A percentile compares a stretch with the other conserved stretches of the same genome.
phyloP scores from a whole-genome alignment of 345 rosid genomes.

The Brassica cretica region DNA sequence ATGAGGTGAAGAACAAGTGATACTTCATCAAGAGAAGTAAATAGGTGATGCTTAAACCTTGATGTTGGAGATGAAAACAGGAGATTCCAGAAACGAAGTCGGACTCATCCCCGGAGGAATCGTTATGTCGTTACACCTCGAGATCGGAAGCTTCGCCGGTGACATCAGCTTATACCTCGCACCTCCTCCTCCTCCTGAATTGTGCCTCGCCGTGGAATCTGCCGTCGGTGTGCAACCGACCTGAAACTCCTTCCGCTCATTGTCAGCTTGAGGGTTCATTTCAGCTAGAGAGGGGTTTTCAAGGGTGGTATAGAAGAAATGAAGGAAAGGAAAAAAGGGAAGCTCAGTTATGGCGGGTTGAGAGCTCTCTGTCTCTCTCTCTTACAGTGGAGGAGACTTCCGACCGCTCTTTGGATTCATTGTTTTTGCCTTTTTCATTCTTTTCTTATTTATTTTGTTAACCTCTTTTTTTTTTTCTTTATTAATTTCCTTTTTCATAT shows the following conservation, averaged over 20 bases:
- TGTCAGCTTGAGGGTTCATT: constrained; percentile 42
- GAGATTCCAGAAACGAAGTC: constrained; percentile 90
- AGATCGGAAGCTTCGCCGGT: constrained; percentile 98
- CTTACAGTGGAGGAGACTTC: too few relatives aligned
- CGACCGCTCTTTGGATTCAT: too few relatives aligned
- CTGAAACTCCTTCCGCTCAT: constrained; percentile 27
- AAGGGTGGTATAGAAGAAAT: neutral
- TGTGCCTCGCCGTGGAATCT: constrained; percentile 24
- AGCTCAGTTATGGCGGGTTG: too few relatives aligned
- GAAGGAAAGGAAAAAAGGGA: too few relatives aligned
- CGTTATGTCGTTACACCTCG: constrained; percentile 49
- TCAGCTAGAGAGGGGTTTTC: neutral
- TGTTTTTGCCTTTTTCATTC: too few relatives aligned
- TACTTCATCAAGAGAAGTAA: neutral
- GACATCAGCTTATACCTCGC: constrained; percentile 95
- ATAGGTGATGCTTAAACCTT: constrained; percentile 51
- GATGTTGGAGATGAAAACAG: constrained; percentile 82
- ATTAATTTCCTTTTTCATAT: too few relatives aligned
- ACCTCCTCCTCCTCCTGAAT: constrained; percentile 38
- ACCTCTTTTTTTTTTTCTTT: too few relatives aligned
- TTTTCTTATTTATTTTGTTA: too few relatives aligned
- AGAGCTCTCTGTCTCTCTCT: too few relatives aligned
- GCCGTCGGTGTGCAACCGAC: too few relatives aligned
- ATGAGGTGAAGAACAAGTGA: neutral
- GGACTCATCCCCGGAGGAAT: constrained; percentile 57